Evolutionary conservation across 495 filamentous ascomycete genomes (phyloP).

Genomic region (Penicillium bialowiezense): DNA sequence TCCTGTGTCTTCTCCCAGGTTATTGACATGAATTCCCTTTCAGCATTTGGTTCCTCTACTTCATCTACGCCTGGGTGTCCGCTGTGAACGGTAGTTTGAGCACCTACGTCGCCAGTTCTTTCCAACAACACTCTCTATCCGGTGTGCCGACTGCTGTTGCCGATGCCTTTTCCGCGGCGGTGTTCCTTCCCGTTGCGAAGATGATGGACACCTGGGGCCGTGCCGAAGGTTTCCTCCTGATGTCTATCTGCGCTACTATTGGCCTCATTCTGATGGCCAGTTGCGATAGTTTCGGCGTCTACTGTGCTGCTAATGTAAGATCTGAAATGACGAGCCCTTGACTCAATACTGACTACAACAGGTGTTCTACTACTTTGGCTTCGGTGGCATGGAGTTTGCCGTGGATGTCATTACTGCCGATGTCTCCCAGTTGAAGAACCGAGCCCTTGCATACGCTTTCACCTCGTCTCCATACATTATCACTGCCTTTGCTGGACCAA

Average conservation of each 20-base stretch:
- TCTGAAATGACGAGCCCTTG: too few relatives aligned
- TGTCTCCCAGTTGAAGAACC: constrained; percentile 54
- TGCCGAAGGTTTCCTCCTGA: constrained; percentile 48
- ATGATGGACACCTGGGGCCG: constrained; percentile 64
- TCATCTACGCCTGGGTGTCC: constrained; percentile 24
- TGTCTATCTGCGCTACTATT: constrained; percentile 32
- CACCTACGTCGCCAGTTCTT: constrained; percentile 33
- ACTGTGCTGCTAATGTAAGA: constrained; percentile 37
- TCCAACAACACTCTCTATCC: constrained; percentile 30
- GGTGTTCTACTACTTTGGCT: constrained; percentile 48
- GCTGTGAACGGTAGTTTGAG: constrained; percentile 24
- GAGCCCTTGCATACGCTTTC: constrained; percentile 55
- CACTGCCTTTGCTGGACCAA: constrained; percentile 51
- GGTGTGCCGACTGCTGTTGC: constrained; percentile 29
- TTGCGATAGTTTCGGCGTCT: constrained; percentile 43
- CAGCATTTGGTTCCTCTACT: constrained; percentile 37
- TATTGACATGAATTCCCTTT: not conserved
- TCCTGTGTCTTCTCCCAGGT: too few relatives aligned
- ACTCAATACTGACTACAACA: constrained; percentile 3
- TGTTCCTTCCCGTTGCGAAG: constrained; percentile 61
- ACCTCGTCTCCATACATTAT: constrained; percentile 58
- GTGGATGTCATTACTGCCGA: constrained; percentile 58
- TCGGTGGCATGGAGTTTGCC: constrained; percentile 51
- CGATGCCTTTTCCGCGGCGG: constrained; percentile 54
- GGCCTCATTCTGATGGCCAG: constrained; percentile 49